A percentile compares a stretch with the other conserved stretches of the same genome.
These are phyloP conservation scores for Epithemia pelagica DNA, from an alignment of 108 stramenopile genomes.

Conservation along the genomic window DNA sequence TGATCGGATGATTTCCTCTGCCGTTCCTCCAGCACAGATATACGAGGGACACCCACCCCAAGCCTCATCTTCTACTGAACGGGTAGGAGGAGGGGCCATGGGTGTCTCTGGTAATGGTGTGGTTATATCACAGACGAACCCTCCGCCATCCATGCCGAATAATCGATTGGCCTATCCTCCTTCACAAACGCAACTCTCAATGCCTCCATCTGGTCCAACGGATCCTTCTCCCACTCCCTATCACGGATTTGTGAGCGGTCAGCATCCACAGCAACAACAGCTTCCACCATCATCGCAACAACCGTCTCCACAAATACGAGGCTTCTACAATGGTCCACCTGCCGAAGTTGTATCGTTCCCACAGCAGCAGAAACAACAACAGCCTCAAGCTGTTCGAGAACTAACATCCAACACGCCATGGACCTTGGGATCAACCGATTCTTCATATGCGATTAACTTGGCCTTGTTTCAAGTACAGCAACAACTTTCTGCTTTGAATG, in stretches of 20 bases:
- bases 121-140: too few relatives aligned
- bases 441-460: constrained; percentile 24
- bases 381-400: background rate
- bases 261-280: constrained; percentile 1
- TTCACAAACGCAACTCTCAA: background rate
- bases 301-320: background rate
- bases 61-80: too few relatives aligned
- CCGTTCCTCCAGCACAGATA: background rate
- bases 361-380: background rate
- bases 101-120: too few relatives aligned
- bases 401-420: constrained; percentile 26
- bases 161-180: too few relatives aligned
- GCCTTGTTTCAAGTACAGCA: constrained; percentile 26
- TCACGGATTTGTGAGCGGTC: background rate
- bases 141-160: too few relatives aligned
- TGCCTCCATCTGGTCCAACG: background rate
- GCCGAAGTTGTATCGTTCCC: background rate
- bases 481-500: constrained; percentile 3
- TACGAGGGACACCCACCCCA: too few relatives aligned
- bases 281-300: background rate
- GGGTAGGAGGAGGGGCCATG: too few relatives aligned
- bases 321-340: background rate
- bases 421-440: constrained; percentile 46
- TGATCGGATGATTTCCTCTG: background rate
- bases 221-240: background rate